Evolutionary conservation across 805 yeast species (phyloP), one percentile per base, ranked within the genome.

Genomic region (Yamadazyma sp.): DNA sequence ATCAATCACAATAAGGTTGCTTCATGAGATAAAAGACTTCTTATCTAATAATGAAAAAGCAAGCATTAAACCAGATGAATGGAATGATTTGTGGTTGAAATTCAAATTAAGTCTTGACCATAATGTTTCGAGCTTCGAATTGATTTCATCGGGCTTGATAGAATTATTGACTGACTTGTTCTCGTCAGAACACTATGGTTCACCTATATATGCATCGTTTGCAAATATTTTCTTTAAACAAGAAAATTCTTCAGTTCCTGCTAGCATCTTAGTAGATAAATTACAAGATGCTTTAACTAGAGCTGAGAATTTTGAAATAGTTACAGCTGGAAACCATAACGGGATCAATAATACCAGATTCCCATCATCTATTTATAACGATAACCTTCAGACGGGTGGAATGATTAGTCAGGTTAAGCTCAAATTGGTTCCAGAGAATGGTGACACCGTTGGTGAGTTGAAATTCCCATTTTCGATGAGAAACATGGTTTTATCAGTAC

Each of bases 201-300:
- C 33, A 5, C 21, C 30, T 12, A 55, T 53, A 18, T 56, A 63
- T 42, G 49, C 46, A 15, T 61, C 80, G 2, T 80, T 85, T 44
- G 50, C 70, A 24, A 35, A 48, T 6, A 58, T 58, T 1, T 76
- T 76, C 32, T 58, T 49, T 18, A 20, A 33, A 12, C 33, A 43
- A 13, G 7, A 6, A 16, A 42, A 65, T 4, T 49, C 64, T 3
- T 58, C 86, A 15, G 11, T 36, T 5, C 31, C 36, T 15, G 34
- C 34, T n/a, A 5, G 18, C 8, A 27, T 30, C 14, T 29, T 44
- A 8, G 71, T 86, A 1, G 57, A 60, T 4, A 76, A 80, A 41
- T 60, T 87, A 12, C 93, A 86, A 42, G 88, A 84, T 37, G 77
- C 86, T 0, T 57, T 87, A 15, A 77, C 86, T 1, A 70, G 95